Conservation (phyloP, 805 yeast species). For the Danielia oregonensis region DNA sequence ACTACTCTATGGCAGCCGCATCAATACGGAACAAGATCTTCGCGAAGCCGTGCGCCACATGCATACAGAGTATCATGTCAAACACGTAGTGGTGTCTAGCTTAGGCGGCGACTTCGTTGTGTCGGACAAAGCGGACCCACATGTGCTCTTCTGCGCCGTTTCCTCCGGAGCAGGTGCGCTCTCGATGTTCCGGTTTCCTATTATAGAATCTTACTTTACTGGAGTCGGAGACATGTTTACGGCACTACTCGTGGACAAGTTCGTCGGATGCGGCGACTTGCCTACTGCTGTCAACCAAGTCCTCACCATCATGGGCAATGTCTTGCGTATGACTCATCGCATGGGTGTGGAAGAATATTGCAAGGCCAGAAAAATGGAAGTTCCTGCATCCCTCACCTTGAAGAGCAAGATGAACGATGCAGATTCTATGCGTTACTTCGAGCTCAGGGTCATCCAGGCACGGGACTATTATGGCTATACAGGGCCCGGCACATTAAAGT, state of each 20-base stretch:
- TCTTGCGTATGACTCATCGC: conserved; percentile 45
- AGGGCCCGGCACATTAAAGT: conserved; percentile 17
- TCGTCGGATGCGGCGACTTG: conserved; percentile 28
- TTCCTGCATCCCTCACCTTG: not conserved
- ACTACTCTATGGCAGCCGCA: conserved; percentile 11
- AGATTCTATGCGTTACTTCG: conserved; percentile 65
- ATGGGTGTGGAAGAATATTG: conserved; percentile 34
- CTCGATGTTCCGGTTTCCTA: conserved; percentile 48
- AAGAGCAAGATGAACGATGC: conserved; percentile 53
- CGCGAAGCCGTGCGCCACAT: conserved; percentile 9
- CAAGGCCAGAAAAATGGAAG: conserved; percentile 7
- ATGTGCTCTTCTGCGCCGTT: conserved; percentile 25
- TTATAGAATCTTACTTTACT: conserved; percentile 77
- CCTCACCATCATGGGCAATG: conserved; percentile 50
- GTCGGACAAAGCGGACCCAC: conserved; percentile 7
- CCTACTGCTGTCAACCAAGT: conserved; percentile 49
- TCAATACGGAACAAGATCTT: conserved; percentile 8
- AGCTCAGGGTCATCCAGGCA: conserved; percentile 64
- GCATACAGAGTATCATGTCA: conserved; percentile 8
- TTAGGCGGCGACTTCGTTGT: conserved; percentile 28
- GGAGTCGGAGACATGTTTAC: conserved; percentile 95
- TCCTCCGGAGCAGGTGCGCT: conserved; percentile 15
- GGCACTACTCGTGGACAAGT: conserved; percentile 67
- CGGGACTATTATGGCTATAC: conserved; percentile 34
- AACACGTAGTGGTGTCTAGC: conserved; percentile 15